Percentiles rank a stretch among this genome's conserved stretches.
These are phyloP conservation scores for Cercospora sojina DNA, from an alignment of 2,329 filamentous ascomycete genomes.

Conservation along the genomic window DNA sequence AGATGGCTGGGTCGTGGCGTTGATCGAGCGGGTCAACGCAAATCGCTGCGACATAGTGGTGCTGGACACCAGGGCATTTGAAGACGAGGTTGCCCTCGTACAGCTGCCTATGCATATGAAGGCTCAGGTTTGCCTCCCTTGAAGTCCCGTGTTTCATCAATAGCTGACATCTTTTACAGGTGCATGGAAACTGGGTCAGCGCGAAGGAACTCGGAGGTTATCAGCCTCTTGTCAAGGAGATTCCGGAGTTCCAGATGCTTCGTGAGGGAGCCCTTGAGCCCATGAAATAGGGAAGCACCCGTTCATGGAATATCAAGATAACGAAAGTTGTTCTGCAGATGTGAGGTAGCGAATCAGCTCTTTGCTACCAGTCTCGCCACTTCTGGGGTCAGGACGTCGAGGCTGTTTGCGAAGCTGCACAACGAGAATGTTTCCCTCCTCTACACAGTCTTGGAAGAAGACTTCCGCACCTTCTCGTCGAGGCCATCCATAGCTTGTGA, in stretches of 20 bases:
- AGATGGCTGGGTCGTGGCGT: conserved; percentile 52
- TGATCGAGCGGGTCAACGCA: conserved; percentile 39
- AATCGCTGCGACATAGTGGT: conserved; percentile 41
- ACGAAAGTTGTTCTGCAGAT: neutral
- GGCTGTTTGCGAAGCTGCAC: neutral
- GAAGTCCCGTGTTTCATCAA: neutral
- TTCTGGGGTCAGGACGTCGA: neutral
- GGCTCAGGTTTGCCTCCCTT: conserved; percentile 20
- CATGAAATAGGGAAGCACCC: neutral
- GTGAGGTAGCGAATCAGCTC: neutral
- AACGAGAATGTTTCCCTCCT: neutral
- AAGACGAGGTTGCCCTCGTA: conserved; percentile 42
- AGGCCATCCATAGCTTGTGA: neutral
- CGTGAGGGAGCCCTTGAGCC: conserved; percentile 21
- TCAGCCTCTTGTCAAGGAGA: conserved; percentile 7
- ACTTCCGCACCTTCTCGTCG: neutral
- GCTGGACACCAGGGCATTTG: conserved; percentile 44
- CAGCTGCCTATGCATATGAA: conserved; percentile 41
- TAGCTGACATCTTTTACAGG: neutral
- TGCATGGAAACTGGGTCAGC: conserved; percentile 18
- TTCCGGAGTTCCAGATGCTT: conserved; percentile 15
- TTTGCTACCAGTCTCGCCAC: neutral
- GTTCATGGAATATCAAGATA: neutral
- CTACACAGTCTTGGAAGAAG: neutral
- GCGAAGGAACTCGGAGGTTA: conserved; percentile 24